Percentiles rank a stretch among this genome's conserved stretches.
phyloP scores from a whole-genome alignment of 345 rosid species.

The Iberis pinnata region DNA sequence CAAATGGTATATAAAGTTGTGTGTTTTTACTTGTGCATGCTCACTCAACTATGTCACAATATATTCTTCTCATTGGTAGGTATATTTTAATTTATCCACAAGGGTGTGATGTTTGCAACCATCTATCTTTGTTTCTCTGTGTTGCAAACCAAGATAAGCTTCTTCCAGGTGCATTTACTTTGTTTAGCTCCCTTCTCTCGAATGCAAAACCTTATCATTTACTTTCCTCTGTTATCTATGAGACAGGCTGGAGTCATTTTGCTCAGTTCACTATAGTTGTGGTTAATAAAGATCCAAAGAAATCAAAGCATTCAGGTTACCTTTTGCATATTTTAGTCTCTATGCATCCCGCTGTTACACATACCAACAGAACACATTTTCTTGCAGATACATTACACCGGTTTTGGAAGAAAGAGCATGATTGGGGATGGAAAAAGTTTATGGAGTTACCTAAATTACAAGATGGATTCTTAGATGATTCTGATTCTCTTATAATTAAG shows the following conservation, averaged over 20 bases:
- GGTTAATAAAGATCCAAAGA: constrained; percentile 77
- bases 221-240: constrained; percentile 17
- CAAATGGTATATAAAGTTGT: constrained; percentile 74
- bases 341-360: constrained; percentile 5
- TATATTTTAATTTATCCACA: constrained; percentile 95
- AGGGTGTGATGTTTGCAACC: constrained; percentile 96
- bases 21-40: no score
- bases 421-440: constrained; percentile 99
- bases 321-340: background rate
- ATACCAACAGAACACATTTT: constrained; percentile 27
- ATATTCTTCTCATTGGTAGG: constrained; percentile 37
- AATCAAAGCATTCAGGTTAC: constrained; percentile 80
- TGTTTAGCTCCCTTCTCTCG: constrained; percentile 3
- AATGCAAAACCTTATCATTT: constrained; percentile 11
- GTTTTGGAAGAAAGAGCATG: constrained; percentile 98
- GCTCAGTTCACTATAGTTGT: constrained; percentile 99
- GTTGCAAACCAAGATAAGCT: constrained; percentile 95
- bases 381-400: constrained; percentile 90
- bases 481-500: constrained; percentile 74
- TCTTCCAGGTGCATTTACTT: constrained; percentile 80
- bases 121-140: constrained; percentile 94
- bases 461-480: constrained; percentile 84
- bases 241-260: constrained; percentile 96
- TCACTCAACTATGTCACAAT: no score
- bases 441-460: constrained; percentile 82